Conservation (phyloP, 345 rosid species). For the Euphorbia lathyris region DNA sequence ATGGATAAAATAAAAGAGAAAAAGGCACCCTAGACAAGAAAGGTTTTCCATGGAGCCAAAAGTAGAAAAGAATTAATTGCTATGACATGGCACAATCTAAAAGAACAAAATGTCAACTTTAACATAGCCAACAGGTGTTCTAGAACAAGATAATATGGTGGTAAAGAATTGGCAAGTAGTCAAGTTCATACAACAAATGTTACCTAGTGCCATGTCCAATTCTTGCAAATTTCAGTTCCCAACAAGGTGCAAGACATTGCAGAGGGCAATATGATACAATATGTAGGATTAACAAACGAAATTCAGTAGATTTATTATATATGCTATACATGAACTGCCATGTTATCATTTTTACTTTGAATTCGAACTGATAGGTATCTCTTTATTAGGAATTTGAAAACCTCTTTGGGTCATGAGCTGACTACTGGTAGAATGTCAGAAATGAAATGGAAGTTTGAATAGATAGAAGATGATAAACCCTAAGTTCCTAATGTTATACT, state of each 20-base stretch:
- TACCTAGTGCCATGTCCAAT: background rate
- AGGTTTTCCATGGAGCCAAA: background rate
- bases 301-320: background rate
- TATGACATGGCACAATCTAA: background rate
- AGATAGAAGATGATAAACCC: background rate
- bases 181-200: background rate
- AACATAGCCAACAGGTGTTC: background rate
- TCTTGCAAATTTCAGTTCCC: conserved; percentile 1
- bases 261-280: background rate
- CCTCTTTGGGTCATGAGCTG: background rate
- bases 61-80: background rate
- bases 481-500: background rate
- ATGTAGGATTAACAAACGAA: background rate
- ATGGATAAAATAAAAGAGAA: background rate
- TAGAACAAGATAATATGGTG: background rate
- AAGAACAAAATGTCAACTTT: background rate
- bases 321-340: background rate
- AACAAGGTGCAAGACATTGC: background rate
- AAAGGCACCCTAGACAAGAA: background rate
- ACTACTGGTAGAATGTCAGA: background rate
- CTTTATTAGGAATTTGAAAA: background rate
- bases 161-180: background rate
- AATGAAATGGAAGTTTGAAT: background rate
- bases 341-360: background rate
- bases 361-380: background rate